Evolutionary conservation across 352 stramenopile genomes (phyloP), one percentile per base, ranked within the genome.

Genomic region (Globisporangium cystogenes): DNA sequence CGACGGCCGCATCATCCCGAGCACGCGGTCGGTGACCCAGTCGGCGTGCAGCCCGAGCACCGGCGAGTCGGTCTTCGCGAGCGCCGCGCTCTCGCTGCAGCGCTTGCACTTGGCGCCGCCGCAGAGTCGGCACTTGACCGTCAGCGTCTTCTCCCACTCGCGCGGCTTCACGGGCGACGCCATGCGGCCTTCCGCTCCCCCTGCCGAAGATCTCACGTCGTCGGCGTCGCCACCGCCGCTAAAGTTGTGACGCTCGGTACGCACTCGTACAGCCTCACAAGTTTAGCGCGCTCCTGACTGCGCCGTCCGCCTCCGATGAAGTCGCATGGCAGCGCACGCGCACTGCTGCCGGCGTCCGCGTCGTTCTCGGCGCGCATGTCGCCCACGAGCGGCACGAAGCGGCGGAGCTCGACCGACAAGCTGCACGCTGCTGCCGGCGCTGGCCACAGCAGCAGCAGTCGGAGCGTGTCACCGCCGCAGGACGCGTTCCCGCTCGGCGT

Each of bases 1-100:
- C 15, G 80, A 94, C 31, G 86, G 87, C 23, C 87, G 72, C 81
- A 96, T 94, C 85, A 96, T 96, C n/a, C 75, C 86, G 33, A 96
- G 68, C 8, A 95, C 79, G 36, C 76, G 81, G 42, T 95, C 80
- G 0, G 81, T 87, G 20, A 96, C 81, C 86, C 81, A 95, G 70
- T 93, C 76, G n/a, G 82, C 82, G 45, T 96, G 87, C 6, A 96
- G 60, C 1, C 85, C 83, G 7, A 65, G 62, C n/a, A 96, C 74
- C 0, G 84, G 79, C 16, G 76, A 87, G 60, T 90, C 70, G 11
- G 59, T 73, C 70, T 93, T 90, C 37, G 76, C 69, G 43, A 90
- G 53, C 20, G 81, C 79, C 10, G 82, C 78, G 54, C 68, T 84
- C 59, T 90, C 78, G 54, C 85, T 92, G 62, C 87, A 96, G 7